Base-by-base conservation (phyloP, 768 basidiomycete species). In the Obba rivulosa region DNA sequence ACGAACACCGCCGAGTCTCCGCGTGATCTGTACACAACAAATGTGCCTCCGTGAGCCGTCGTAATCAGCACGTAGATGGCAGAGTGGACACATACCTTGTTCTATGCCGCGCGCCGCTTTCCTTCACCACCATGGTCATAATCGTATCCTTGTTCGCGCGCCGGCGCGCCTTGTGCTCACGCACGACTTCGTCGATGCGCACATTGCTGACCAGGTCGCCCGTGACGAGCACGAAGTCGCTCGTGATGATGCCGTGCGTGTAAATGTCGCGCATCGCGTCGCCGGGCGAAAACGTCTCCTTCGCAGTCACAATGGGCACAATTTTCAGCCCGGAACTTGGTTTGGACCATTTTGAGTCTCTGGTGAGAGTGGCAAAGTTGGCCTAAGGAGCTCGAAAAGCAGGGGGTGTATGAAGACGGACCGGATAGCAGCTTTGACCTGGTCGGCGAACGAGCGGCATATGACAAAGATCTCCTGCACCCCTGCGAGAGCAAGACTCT, bases 401-500 rank as follows among this genome's bases (percentile, higher is more conserved):
- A 44, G 34, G 17, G 43, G 17, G 23, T 25, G 2, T 10, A 23
- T 41, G 28, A 31, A 31, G 48, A 69, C 83, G 62, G 57, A 95
- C 95, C 75, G 79, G 60, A 97, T 89, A 48, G 85, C 89, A 13
- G 78, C 74, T 63, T 91, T 87, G 58, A 97, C 84, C 58, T 86
- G 83, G 43, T 87, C 84, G 8, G 91, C 81, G 66, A 95, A 89
- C 43, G 92, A 94, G 51, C 90, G 81, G 64, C 93, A 94, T 58
- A 98, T 83, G 40, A 99, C 87, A 64, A 96, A 95, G 50, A 96
- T 88, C 68, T 97, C 91, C 63, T 94, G 90, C 31, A 99, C 92
- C 46, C 92, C 92, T 28, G 92, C 91, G n/a, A 96, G 74, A 23
- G 91, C 84, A 31, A 99, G 79, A 63, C 87, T 87, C 63, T 99